phyloP scores from a whole-genome alignment of 2,329 filamentous ascomycete genomes.

The Epichloe gansuensis region DNA sequence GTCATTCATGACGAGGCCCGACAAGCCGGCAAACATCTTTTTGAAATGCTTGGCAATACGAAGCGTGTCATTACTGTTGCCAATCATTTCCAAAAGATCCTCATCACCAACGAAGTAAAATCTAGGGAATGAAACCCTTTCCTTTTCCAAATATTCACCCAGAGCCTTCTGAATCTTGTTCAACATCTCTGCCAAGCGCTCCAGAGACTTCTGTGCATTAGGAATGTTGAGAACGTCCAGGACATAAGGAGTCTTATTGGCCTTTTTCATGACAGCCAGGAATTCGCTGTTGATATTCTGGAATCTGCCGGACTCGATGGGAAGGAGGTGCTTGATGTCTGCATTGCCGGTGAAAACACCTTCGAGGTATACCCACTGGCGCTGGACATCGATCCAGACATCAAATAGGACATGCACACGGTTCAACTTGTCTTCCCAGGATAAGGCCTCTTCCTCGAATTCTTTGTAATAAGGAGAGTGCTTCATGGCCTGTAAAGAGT shows the following conservation, averaged over 20 bases:
- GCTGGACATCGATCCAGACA: slow-evolving; percentile 99
- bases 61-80: slow-evolving; percentile 94
- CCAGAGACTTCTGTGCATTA: slow-evolving; percentile 88
- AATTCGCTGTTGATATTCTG: slow-evolving; percentile 99
- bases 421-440: slow-evolving; percentile 97
- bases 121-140: slow-evolving; percentile 90
- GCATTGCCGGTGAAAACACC: slow-evolving; percentile 97
- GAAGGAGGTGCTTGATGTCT: slow-evolving; percentile 95
- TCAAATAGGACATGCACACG: slow-evolving; percentile 95
- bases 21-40: slow-evolving; percentile 98
- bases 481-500: slow-evolving; percentile 95
- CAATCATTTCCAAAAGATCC: slow-evolving; percentile 95
- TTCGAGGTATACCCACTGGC: slow-evolving; percentile 98
- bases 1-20: slow-evolving; percentile 76
- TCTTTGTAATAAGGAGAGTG: slow-evolving; percentile 99
- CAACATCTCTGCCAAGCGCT: slow-evolving; percentile 87
- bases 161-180: slow-evolving; percentile 99
- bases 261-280: slow-evolving; percentile 98
- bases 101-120: slow-evolving; percentile 99
- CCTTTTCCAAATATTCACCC: slow-evolving; percentile 95
- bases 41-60: slow-evolving; percentile 98
- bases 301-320: slow-evolving; percentile 91
- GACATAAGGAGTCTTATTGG: slow-evolving; percentile 90
- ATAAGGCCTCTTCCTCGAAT: slow-evolving; percentile 91
- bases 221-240: slow-evolving; percentile 93